Evolutionary conservation across 2,329 filamentous ascomycete genomes (phyloP), one percentile per base, ranked within the genome.

Genomic region (Karstenula rhodostoma): DNA sequence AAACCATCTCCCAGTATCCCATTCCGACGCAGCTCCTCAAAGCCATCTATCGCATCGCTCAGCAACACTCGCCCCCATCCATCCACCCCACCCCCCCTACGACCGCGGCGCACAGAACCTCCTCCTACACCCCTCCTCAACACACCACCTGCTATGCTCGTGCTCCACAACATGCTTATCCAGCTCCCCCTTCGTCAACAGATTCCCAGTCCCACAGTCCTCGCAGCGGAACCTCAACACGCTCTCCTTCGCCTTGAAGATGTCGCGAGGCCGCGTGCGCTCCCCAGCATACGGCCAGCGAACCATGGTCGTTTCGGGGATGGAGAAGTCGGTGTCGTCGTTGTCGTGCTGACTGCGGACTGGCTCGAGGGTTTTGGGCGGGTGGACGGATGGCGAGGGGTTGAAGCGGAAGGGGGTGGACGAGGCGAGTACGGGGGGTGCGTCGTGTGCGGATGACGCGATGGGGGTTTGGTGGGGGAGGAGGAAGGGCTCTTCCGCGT

Each of bases 131-230:
- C 42, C 51, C 8, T 40, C 40, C 1, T 64, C 56, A 9, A 58
- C 35, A 33, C 73, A 75, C 4, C 32, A 57, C 15, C 44, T 56
- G 40, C 58, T 64, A 57, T 76, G 72, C 23, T 59, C 51, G 61
- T 76, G 72, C 52, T 76, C 73, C 6, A 64, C 48, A 3, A 56
- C 44, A 55, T 75, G 73, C 37, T 59, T 70, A 12, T 69, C 63
- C 2, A 66, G 27, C 43, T 77, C 74, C 2, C 43, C 57, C 19
- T 62, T 66, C 0, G 74, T 74, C 52, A 76, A 42, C n/a, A 73
- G 49, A 10, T 64, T 66, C 9, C 62, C 70, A 40, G 69, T 59
- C 1, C 50, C 58, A 35, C 74, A 77, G 6, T 62, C 62, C 2
- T 42, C 44, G 49, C 74, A 77, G 44, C 58, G 62, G 48, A 63